A percentile compares a stretch with the other conserved stretches of the same genome.
Conservation (phyloP, 2,329 filamentous ascomycete species). For the Thermoascus crustaceus region DNA sequence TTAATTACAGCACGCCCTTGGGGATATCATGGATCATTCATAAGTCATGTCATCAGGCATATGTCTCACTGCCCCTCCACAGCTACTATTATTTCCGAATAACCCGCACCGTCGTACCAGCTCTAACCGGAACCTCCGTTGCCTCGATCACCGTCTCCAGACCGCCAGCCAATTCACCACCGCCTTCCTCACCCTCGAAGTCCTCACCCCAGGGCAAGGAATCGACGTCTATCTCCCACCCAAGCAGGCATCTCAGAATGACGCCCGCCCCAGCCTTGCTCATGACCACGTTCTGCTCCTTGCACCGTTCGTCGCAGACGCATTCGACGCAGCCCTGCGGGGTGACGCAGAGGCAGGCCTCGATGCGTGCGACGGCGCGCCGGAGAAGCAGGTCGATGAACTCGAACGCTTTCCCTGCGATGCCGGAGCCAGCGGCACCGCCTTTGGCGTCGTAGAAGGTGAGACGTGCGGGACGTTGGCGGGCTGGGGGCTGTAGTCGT, state of each 20-base stretch:
- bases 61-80: too few species aligned
- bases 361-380: constrained; percentile 68
- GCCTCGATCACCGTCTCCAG: constrained; percentile 78
- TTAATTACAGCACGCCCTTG: too few species aligned
- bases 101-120: constrained; percentile 20
- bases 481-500: constrained; percentile 30
- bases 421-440: constrained; percentile 71
- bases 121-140: constrained; percentile 47
- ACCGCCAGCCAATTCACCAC: constrained; percentile 56
- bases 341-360: constrained; percentile 60
- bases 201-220: constrained; percentile 79
- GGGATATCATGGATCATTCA: too few species aligned
- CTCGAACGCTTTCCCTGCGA: constrained; percentile 88
- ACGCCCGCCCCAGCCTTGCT: constrained; percentile 82
- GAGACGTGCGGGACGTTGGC: constrained; percentile 78
- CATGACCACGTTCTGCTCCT: constrained; percentile 83
- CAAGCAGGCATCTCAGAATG: constrained; percentile 67
- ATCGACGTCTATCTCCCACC: constrained; percentile 72
- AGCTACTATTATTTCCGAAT: too few species aligned
- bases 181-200: constrained; percentile 65
- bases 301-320: constrained; percentile 75
- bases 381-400: constrained; percentile 71
- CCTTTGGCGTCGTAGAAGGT: constrained; percentile 96
- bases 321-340: constrained; percentile 79
- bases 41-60: too few species aligned